Conservation (phyloP, 306 rosid genomes). For the Gynostemma pentaphyllum region DNA sequence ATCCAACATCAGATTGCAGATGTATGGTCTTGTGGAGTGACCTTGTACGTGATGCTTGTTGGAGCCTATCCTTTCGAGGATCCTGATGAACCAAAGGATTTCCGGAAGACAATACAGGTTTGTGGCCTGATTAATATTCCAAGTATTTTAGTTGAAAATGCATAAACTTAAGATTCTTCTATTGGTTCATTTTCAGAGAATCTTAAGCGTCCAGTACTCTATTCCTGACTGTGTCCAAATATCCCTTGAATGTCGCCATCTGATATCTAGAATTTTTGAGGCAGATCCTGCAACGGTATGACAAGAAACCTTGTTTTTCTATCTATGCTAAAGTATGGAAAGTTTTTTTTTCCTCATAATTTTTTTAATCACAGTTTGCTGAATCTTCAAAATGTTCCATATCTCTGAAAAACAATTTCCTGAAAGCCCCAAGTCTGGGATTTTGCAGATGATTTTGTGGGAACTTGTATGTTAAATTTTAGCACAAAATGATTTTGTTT, state of each 20-base stretch:
- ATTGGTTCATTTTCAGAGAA: constrained; percentile 46
- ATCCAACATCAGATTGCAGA: constrained; percentile 58
- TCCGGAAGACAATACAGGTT: constrained; percentile 85
- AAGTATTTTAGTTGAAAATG: constrained; percentile 14
- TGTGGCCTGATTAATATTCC: constrained; percentile 9
- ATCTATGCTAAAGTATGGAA: not conserved
- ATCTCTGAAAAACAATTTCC: not conserved
- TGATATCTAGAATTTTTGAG: constrained; percentile 75
- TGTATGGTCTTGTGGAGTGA: constrained; percentile 97
- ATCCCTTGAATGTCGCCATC: constrained; percentile 58
- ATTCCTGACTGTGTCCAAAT: constrained; percentile 65
- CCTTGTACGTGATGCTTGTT: constrained; percentile 84
- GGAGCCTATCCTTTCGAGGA: constrained; percentile 93
- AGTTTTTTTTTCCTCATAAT: not conserved
- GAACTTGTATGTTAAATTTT: not conserved
- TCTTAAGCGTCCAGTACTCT: constrained; percentile 68
- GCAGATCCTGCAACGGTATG: constrained; percentile 67
- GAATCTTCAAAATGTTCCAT: not conserved
- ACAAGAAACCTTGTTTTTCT: not conserved
- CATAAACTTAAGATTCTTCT: constrained; percentile 20
- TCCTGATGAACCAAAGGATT: constrained; percentile 76
- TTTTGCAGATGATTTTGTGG: not conserved
- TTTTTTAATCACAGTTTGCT: not conserved
- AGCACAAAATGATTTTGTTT: not conserved
- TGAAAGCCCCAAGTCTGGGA: not conserved